A percentile compares a stretch with the other conserved stretches of the same genome.
phyloP scores from a whole-genome alignment of 2,329 filamentous ascomycete species.

The Akanthomyces lecanii region DNA sequence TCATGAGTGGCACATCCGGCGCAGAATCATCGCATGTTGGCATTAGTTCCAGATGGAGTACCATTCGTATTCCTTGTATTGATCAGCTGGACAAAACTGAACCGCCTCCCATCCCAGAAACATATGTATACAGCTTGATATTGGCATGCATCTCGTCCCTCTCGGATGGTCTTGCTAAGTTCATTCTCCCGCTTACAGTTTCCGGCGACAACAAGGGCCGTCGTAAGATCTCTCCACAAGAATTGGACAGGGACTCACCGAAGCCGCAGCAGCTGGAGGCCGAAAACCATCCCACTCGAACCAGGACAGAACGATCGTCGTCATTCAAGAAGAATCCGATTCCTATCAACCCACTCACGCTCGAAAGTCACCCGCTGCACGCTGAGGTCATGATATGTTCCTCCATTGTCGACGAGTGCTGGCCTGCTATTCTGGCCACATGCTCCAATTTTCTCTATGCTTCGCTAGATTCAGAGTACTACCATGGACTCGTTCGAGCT shows the following conservation, averaged over 20 bases:
- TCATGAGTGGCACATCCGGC: conserved; percentile 70
- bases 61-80: conserved; percentile 79
- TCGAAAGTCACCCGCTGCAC: conserved; percentile 69
- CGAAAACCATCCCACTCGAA: conserved; percentile 30
- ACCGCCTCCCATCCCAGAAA: conserved; percentile 77
- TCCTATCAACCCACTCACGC: conserved; percentile 75
- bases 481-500: conserved; percentile 83
- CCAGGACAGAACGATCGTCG: conserved; percentile 52
- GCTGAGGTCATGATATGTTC: conserved; percentile 72
- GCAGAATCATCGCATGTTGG: conserved; percentile 66
- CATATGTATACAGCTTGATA: conserved; percentile 87
- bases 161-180: conserved; percentile 88
- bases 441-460: conserved; percentile 95
- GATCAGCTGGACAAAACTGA: conserved; percentile 93
- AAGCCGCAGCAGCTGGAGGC: conserved; percentile 34
- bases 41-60: conserved; percentile 89
- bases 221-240: conserved; percentile 44
- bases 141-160: conserved; percentile 85
- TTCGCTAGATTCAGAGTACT: conserved; percentile 87
- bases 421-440: conserved; percentile 90
- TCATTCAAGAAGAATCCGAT: conserved; percentile 73
- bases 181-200: conserved; percentile 86
- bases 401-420: conserved; percentile 82
- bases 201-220: conserved; percentile 61
- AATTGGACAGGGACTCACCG: conserved; percentile 41